Evolutionary conservation across 2,329 filamentous ascomycete species (phyloP).

Genomic region (Gyromitra esculenta): DNA sequence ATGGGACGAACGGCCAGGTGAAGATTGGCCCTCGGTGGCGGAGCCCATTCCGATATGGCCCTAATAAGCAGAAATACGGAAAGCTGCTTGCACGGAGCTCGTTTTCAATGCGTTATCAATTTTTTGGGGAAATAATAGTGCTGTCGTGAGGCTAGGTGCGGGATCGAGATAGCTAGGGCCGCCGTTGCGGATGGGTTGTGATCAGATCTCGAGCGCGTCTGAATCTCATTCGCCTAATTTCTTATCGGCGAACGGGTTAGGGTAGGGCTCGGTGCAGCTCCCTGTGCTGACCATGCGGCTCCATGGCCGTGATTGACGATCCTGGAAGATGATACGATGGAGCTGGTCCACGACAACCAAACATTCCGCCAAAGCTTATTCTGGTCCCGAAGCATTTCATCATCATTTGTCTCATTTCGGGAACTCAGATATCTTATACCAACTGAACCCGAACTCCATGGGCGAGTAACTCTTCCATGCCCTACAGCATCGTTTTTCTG

Average conservation of each 20-base stretch:
- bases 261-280: conserved; percentile 28
- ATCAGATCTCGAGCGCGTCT: conserved; percentile 23
- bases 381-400: conserved; percentile 20
- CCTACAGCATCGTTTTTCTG: neutral
- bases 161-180: conserved; percentile 41
- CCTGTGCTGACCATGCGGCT: conserved; percentile 26
- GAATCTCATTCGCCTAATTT: conserved; percentile 20
- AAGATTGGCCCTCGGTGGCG: conserved; percentile 2
- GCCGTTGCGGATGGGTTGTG: neutral
- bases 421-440: conserved; percentile 20
- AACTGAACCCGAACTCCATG: conserved; percentile 1
- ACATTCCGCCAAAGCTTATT: conserved; percentile 35
- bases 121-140: neutral
- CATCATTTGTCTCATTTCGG: conserved; percentile 42
- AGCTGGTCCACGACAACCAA: conserved; percentile 44
- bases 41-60: conserved; percentile 21
- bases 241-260: conserved; percentile 19
- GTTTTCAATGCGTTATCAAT: conserved; percentile 31
- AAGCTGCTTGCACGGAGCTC: neutral
- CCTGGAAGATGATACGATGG: conserved; percentile 38
- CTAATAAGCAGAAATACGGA: conserved; percentile 18
- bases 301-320: conserved; percentile 14
- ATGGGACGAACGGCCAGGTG: conserved; percentile 19
- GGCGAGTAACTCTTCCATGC: neutral
- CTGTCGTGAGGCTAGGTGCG: conserved; percentile 26